Base-by-base conservation (phyloP, 306 rosid species). In the Calophaca sinica region DNA sequence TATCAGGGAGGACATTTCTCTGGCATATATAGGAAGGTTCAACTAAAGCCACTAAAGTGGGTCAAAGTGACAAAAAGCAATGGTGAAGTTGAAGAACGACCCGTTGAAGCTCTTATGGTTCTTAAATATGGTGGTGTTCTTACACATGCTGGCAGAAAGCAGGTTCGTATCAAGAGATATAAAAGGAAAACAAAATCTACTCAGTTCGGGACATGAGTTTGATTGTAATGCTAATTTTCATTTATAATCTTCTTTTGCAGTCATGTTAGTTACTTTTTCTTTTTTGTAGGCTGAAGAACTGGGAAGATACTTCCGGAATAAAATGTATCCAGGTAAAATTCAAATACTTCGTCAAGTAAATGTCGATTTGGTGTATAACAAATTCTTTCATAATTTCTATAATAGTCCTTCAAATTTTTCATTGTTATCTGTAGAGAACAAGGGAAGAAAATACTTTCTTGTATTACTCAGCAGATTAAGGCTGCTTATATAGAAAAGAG, bases 61-160 rank as follows among this genome's bases (percentile, higher is more conserved):
- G 88, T 74, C 74, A 92, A 90, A 81, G 89, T 90, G 44, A 50
- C 91, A 77, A 90, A 85, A 83, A 70, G 78, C 78, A 81, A 83
- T 76, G 91, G 89, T 45, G 97, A 92, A 82, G 93, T 88, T 65
- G 96, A 94, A 86, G 99, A 94, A 81, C 89, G 91, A n/a, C 97
- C 97, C 0, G 83, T 84, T 84, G 92, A 94, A 87, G 99, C 99
- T 82, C 86, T 94, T 57, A 94, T 94, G 99, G 84, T 94, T 82
- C 99, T 94, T 41, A 94, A 94, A 85, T 94, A 94, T 71, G 97
- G 97, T 26, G 99, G 99, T 42, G 99, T 94, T 81, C 99, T 94
- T 70, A 94, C 99, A 29, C 99, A 94, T 70, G 99, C 99, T 49
- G 99, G 99, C 55, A 86, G 99, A 83, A 94, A 92, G 84, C 99